Percentiles rank a stretch among this genome's conserved stretches.
Conservation (phyloP, 2,329 filamentous ascomycete species). For the Microdochium nivale region DNA sequence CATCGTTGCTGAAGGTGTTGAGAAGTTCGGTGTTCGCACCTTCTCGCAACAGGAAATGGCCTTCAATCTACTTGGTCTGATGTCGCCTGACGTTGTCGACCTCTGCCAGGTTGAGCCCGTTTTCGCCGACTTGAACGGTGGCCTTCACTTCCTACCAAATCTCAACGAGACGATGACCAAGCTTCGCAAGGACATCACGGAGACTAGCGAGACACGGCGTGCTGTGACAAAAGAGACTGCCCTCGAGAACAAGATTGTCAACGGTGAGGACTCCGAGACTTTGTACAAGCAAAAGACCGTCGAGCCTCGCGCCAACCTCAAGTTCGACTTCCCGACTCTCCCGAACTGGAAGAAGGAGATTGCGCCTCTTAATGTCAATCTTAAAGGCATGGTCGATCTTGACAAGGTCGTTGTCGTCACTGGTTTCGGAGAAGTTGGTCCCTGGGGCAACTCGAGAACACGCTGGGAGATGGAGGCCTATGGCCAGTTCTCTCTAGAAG, state of each 20-base stretch:
- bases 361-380: slow-evolving; percentile 74
- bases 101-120: slow-evolving; percentile 93
- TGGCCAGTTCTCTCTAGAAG: slow-evolving; percentile 93
- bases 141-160: slow-evolving; percentile 93
- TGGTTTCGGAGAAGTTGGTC: slow-evolving; percentile 90
- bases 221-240: slow-evolving; percentile 93
- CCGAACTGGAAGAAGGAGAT: slow-evolving; percentile 90
- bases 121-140: slow-evolving; percentile 94
- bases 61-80: slow-evolving; percentile 92
- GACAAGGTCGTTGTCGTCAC: slow-evolving; percentile 98
- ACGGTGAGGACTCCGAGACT: slow-evolving; percentile 84
- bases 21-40: slow-evolving; percentile 92
- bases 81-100: slow-evolving; percentile 90
- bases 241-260: slow-evolving; percentile 94
- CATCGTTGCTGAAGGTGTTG: slow-evolving; percentile 91
- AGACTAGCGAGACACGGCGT: slow-evolving; percentile 86
- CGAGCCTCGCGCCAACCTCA: slow-evolving; percentile 93
- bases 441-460: slow-evolving; percentile 97
- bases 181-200: slow-evolving; percentile 88
- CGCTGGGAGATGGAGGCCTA: slow-evolving; percentile 99
- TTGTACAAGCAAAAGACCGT: slow-evolving; percentile 93
- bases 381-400: slow-evolving; percentile 97
- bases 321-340: slow-evolving; percentile 86
- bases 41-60: slow-evolving; percentile 99
- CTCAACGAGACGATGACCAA: slow-evolving; percentile 90